Evolutionary conservation across 441 rosid species (phyloP), one percentile per base, ranked within the genome.

Genomic region (Erodium texanum): DNA sequence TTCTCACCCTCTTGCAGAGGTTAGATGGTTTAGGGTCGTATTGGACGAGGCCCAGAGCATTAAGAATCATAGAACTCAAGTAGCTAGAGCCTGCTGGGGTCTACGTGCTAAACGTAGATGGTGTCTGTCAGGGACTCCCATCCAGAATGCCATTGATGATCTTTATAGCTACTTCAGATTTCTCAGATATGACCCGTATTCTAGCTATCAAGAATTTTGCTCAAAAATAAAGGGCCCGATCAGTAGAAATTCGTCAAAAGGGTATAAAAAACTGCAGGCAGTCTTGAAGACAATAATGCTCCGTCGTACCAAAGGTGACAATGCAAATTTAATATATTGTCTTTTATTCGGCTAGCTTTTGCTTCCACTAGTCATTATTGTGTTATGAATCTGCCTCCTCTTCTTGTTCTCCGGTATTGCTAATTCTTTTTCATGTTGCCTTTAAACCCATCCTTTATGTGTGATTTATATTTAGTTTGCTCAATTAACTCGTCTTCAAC

Each of bases 121-220:
- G 98, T 92, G 98, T 82, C 86, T 92, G 79, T 92, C 98, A 1
- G 98, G 98, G 68, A 92, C 98, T 67, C 98, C 98, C 67, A 83
- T 92, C 76, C 98, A 92, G 80, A 92, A 92, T 80, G 88, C 96
- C 5, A 82, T 92, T 4, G 98, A 92, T 56, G 98, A 92, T 75
- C 94, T 92, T 18, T 92, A 92, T 72, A 92, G 98, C 83, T 92
- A 92, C 80, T 92, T 92, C 74, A 84, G 95, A 77, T 92, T 92
- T 76, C 98, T 92, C 66, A 88, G 89, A 82, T 88, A 88, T 78
- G 89, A 92, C 5, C 96, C 91, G 38, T 92, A 79, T 77, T 81
- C 83, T 67, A 81, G 72, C 74, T 92, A 88, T 76, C 78, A 66
- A 65, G 75, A 72, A 54, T 92, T 92, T 78, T 83, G 89, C 78